Percentiles rank a stretch among this genome's conserved stretches.
Evolutionary conservation across 1,284 basidiomycete genomes (phyloP).

Genomic region (Agroathelia rolfsii): DNA sequence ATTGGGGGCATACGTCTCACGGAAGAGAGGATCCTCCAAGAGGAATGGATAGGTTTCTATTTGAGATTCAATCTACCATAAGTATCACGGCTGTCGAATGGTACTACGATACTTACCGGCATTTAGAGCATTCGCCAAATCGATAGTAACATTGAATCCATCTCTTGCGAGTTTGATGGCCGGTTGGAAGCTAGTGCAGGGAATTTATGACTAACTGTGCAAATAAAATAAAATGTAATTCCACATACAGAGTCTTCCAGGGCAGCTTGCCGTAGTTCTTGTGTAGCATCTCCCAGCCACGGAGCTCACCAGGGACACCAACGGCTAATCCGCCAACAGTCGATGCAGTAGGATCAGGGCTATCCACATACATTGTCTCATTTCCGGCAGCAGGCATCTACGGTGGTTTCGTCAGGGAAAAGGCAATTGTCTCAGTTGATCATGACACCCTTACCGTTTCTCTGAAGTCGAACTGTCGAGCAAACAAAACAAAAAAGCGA

Average conservation of each 20-base stretch:
- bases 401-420: too few species aligned
- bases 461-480: slow-evolving; percentile 41
- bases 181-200: slow-evolving; percentile 27
- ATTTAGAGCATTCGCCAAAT: slow-evolving; percentile 34
- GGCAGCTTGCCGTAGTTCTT: slow-evolving; percentile 32
- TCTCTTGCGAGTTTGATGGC: slow-evolving; percentile 34
- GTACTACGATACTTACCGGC: slow-evolving; percentile 12
- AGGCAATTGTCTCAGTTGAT: too few species aligned
- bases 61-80: neutral
- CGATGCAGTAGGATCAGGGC: slow-evolving; percentile 17
- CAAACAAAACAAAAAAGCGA: neutral
- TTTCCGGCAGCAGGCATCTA: slow-evolving; percentile 31
- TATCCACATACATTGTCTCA: slow-evolving; percentile 34
- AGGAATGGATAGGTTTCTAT: slow-evolving; percentile 28
- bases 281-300: slow-evolving; percentile 39
- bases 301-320: slow-evolving; percentile 46
- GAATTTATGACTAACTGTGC: neutral
- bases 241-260: slow-evolving; percentile 37
- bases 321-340: slow-evolving; percentile 43
- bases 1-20: slow-evolving; percentile 33
- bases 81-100: neutral
- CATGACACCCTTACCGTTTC: too few species aligned
- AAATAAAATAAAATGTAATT: neutral
- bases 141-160: slow-evolving; percentile 33
- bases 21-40: slow-evolving; percentile 34